Evolutionary conservation across 106 monocot genomes (phyloP).

Genomic region (Platanthera zijinensis): DNA sequence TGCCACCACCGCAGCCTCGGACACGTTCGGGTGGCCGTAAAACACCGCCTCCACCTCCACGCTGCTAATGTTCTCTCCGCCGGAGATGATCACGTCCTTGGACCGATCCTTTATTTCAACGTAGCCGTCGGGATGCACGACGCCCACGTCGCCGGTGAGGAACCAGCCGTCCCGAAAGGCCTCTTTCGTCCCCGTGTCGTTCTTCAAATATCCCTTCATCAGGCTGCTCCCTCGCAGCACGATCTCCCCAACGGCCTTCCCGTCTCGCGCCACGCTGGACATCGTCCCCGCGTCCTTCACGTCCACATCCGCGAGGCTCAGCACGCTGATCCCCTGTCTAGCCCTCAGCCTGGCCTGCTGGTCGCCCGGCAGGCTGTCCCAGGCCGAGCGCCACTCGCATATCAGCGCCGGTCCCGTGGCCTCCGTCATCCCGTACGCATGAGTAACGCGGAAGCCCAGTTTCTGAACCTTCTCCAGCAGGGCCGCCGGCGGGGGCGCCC

Average conservation of each 20-base stretch:
- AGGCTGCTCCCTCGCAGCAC: slow-evolving; percentile 70
- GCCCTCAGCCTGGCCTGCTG: slow-evolving; percentile 38
- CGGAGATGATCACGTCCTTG: slow-evolving; percentile 90
- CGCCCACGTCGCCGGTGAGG: slow-evolving; percentile 71
- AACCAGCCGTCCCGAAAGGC: slow-evolving; percentile 68
- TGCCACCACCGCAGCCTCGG: slow-evolving; percentile 73
- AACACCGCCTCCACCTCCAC: slow-evolving; percentile 77
- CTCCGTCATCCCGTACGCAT: slow-evolving; percentile 85
- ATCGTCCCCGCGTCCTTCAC: slow-evolving; percentile 36
- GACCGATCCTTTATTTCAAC: slow-evolving; percentile 76
- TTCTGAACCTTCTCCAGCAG: slow-evolving; percentile 44
- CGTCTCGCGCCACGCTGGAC: slow-evolving; percentile 57
- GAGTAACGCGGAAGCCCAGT: slow-evolving; percentile 64
- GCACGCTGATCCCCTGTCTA: slow-evolving; percentile 62
- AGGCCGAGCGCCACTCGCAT: slow-evolving; percentile 68
- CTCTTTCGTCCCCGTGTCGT: slow-evolving; percentile 31
- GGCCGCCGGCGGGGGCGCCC: slow-evolving; percentile 67
- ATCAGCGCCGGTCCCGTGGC: slow-evolving; percentile 72
- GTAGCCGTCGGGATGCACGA: slow-evolving; percentile 74
- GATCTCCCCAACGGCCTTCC: slow-evolving; percentile 63
- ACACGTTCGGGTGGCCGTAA: slow-evolving; percentile 39
- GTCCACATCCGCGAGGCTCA: slow-evolving; percentile 51
- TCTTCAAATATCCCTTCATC: slow-evolving; percentile 88
- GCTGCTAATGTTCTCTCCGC: slow-evolving; percentile 96
- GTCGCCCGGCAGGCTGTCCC: slow-evolving; percentile 28